phyloP scores from a whole-genome alignment of 2,329 filamentous ascomycete genomes.

The Ophiostoma novo-ulmi region DNA sequence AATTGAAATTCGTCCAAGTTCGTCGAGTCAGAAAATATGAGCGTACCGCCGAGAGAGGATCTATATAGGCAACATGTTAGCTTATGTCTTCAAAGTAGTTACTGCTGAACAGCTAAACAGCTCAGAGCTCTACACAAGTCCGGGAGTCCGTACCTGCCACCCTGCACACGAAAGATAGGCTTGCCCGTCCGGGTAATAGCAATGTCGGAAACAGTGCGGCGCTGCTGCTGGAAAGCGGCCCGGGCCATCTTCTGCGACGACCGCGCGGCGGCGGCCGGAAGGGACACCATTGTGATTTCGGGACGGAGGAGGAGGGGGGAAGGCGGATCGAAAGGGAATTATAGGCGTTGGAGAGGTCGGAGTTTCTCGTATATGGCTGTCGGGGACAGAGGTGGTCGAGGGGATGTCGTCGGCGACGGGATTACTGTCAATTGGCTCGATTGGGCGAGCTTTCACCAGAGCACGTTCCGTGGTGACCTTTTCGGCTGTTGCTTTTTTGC shows the following conservation, averaged over 20 bases:
- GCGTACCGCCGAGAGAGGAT: conserved; percentile 77
- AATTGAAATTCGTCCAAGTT: too few species aligned
- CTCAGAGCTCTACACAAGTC: neutral
- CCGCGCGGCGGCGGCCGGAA: conserved; percentile 49
- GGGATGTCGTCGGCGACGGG: conserved; percentile 14
- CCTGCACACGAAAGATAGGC: conserved; percentile 81
- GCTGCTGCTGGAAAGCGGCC: conserved; percentile 47
- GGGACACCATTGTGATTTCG: conserved; percentile 24
- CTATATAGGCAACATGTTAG: conserved; percentile 40
- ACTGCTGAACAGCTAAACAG: neutral
- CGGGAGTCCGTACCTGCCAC: conserved; percentile 68
- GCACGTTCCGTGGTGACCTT: conserved; percentile 17
- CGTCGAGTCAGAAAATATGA: neutral
- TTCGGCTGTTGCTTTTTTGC: conserved; percentile 26
- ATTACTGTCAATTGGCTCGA: conserved; percentile 25
- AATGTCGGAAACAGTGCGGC: conserved; percentile 68
- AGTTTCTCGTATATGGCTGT: neutral
- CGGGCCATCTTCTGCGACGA: conserved; percentile 45
- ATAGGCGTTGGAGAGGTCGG: neutral
- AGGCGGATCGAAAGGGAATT: neutral
- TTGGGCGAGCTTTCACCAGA: conserved; percentile 25
- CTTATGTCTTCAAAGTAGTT: neutral
- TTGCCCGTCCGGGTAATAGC: conserved; percentile 93
- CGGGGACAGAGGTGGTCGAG: neutral
- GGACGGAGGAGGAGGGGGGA: conserved; percentile 1